Evolutionary conservation across 2,329 filamentous ascomycete species (phyloP).

Genomic region (Dothistroma septosporum): DNA sequence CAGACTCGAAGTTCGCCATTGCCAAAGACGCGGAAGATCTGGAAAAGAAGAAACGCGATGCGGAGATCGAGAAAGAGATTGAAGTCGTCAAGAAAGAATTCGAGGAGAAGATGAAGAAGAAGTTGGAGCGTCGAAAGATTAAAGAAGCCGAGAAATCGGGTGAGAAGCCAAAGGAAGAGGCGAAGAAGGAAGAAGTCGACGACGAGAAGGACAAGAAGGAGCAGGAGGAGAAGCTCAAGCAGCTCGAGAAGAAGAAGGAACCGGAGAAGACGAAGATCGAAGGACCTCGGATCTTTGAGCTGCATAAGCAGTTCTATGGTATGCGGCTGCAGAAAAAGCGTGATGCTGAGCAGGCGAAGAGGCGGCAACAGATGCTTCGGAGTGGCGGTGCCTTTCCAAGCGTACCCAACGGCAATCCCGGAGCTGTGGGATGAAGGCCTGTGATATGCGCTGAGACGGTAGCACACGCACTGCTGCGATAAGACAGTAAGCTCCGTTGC

Average conservation of each 20-base stretch:
- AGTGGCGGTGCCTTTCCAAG: conserved; percentile 80
- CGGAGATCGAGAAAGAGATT: conserved; percentile 48
- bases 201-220: conserved; percentile 41
- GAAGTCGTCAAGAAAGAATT: conserved; percentile 49
- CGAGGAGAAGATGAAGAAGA: conserved; percentile 46
- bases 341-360: conserved; percentile 72
- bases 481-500: too few relatives aligned
- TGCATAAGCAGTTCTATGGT: conserved; percentile 88
- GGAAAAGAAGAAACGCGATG: conserved; percentile 52
- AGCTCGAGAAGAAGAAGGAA: conserved; percentile 48
- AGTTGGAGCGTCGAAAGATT: conserved; percentile 39
- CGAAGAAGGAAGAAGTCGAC: conserved; percentile 69
- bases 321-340: conserved; percentile 75
- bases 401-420: conserved; percentile 55
- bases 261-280: conserved; percentile 61
- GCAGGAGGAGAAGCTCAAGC: conserved; percentile 42
- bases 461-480: neutral
- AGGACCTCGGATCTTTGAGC: conserved; percentile 73
- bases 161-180: conserved; percentile 62
- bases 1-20: conserved; percentile 74
- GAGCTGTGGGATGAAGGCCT: neutral
- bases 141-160: conserved; percentile 50
- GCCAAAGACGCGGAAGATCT: conserved; percentile 63
- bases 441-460: neutral
- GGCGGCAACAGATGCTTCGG: conserved; percentile 73